Evolutionary conservation across 768 basidiomycete genomes (phyloP), one percentile per base, ranked within the genome.

Genomic region (Trametes maxima): DNA sequence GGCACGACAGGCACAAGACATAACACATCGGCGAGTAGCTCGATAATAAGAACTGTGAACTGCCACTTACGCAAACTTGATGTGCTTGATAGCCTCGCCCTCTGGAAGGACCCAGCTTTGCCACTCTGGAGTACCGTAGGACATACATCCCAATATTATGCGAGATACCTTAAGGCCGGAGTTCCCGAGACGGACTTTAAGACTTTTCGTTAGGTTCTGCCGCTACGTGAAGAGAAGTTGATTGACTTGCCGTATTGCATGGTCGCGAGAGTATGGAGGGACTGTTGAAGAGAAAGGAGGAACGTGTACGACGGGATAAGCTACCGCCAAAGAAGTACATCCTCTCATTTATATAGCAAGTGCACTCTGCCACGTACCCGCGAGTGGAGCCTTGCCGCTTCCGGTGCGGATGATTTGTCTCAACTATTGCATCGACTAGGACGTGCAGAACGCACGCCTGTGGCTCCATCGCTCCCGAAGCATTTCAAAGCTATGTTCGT

Each of bases 141-240:
- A 25, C 40, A 25, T 22, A 16, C 22, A 25, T 3, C 70, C 70
- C 14, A 78, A 63, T 48, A 78, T 77, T 24, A 78, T 70, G 63
- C 67, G 72, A 12, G 74, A 76, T 12, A 78, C 75, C 59, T 77
- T 76, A 21, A 78, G 68, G 17, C 77, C 81, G 10, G 76, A 78
- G 44, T 75, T 67, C 73, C 87, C 80, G 17, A 77, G 70, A 25
- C 77, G 70, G 16, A 76, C 76, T 77, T 57, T 16, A 37, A 2
- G 28, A 25, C 17, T 11, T 7, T 33, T 11, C 46, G 36, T 6
- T 10, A 5, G 8, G 28, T 3, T 25, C 16, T 33, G 37, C 13
- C 2, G 5, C 10, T 14, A 19, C n/a, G 2, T 5, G 2, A 12
- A 10, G 17, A 35, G 21, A 5, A 17, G 25, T 1, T 24, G 6